phyloP scores from a whole-genome alignment of 805 yeast species.

The Ogataea paradorogensis region DNA sequence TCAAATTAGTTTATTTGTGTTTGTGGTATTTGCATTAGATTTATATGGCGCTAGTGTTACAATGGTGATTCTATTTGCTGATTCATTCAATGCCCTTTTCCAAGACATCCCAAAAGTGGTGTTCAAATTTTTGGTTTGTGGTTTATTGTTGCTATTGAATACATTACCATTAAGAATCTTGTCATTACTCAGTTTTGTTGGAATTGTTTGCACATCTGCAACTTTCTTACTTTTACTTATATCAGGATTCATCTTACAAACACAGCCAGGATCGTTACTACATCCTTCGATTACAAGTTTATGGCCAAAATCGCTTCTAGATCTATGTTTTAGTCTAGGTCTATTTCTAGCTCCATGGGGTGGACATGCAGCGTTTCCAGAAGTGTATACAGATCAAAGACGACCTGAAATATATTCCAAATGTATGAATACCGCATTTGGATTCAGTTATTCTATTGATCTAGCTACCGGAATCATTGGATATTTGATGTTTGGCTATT shows the following conservation, averaged over 20 bases:
- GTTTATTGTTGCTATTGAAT: constrained; percentile 42
- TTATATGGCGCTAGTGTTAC: constrained; percentile 60
- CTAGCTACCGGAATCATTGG: constrained; percentile 64
- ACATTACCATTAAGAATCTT: constrained; percentile 72
- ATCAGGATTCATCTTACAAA: constrained; percentile 60
- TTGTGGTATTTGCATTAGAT: constrained; percentile 52
- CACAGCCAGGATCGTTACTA: constrained; percentile 73
- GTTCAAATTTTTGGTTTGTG: constrained; percentile 43
- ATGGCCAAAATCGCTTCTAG: constrained; percentile 55
- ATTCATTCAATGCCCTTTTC: constrained; percentile 52
- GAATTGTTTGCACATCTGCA: constrained; percentile 67
- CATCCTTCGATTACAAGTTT: constrained; percentile 61
- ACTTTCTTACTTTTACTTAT: constrained; percentile 56
- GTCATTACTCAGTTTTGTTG: constrained; percentile 65
- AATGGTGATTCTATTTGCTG: constrained; percentile 57
- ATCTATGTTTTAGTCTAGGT: constrained; percentile 60
- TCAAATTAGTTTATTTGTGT: constrained; percentile 41
- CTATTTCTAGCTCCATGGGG: constrained; percentile 80
- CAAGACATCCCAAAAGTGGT: constrained; percentile 37
- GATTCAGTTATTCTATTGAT: constrained; percentile 59
- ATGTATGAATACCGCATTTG: constrained; percentile 57
- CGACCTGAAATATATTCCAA: constrained; percentile 54
- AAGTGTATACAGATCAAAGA: constrained; percentile 67
- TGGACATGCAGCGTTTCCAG: constrained; percentile 80
- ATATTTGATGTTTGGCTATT: constrained; percentile 54